These are phyloP conservation scores for Phaseolus coccineus DNA, from an alignment of 331 rosid genomes.

Conservation along the genomic window DNA sequence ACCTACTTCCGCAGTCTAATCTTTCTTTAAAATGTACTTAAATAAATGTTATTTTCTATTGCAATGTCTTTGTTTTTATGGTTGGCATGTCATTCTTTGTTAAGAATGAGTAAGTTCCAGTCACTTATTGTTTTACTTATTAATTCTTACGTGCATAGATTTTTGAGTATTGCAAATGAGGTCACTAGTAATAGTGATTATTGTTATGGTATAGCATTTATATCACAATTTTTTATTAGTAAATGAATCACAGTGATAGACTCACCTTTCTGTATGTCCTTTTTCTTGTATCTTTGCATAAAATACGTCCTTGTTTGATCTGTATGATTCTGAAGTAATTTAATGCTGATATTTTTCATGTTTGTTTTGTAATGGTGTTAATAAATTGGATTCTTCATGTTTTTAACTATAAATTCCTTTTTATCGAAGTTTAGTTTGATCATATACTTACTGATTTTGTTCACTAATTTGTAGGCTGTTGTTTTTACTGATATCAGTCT, in stretches of 20 bases:
- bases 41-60: not conserved
- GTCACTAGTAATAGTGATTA: conserved; percentile 4
- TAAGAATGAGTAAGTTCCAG: not conserved
- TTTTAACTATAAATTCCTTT: not conserved
- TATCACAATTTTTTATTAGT: not conserved
- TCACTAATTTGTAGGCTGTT: conserved; percentile 71
- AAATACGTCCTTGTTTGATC: conserved; percentile 5
- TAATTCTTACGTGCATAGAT: not conserved
- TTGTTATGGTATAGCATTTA: not conserved
- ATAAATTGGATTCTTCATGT: not conserved
- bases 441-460: conserved; percentile 7
- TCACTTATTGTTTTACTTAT: not conserved
- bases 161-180: conserved; percentile 17
- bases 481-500: conserved; percentile 78
- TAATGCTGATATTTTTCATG: not conserved
- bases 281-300: conserved; percentile 7
- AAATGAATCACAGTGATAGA: not conserved
- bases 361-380: not conserved
- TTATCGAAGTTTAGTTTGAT: not conserved
- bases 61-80: not conserved
- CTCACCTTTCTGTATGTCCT: not conserved
- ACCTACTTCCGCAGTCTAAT: conserved; percentile 6
- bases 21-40: not conserved
- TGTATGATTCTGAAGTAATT: not conserved
- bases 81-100: not conserved